Base-by-base conservation (phyloP, 116 monocot genomes). In the Cymodocea nodosa region DNA sequence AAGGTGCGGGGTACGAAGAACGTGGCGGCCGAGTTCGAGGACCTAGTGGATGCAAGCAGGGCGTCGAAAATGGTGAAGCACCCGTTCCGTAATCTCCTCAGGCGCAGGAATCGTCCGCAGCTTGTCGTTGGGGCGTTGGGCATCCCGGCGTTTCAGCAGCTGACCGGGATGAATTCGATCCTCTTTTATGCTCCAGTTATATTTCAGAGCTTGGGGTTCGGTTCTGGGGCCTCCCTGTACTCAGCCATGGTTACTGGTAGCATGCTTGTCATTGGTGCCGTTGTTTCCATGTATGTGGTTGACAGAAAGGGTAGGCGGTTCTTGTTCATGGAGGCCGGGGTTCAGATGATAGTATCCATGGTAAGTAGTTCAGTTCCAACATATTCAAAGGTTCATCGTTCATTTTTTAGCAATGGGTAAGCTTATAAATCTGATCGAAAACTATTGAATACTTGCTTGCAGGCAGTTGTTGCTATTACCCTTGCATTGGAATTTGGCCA, bases 161-260 rank as follows among this genome's bases (percentile, higher is more conserved):
- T 94, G 25, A 74, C 87, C 1, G 89, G 94, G 23, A 79, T 80
- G 94, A 94, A 94, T 68, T 94, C 94, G 0, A 84, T 94, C n/a
- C 77, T 89, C 14, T 94, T 89, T 71, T 94, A 94, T 40, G 69
- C 86, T 0, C 94, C 94, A 1, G 94, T 86, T 4, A 89, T 94
- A 71, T 94, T 94, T 68, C 94, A 89, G 82, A 89, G 89, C 73
- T 63, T 94, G 57, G 94, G 94, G 5, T 84, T 94, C 22, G 94
- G 89, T 0, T 81, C 84, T 0, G 76, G 78, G 4, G 87, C 94
- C 2, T 58, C 94, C 0, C 68, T 94, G 2, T 94, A 89, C 60
- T 87, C 94, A 0, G 81, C 89, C 0, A 84, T 89, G 51, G 87
- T 94, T 15, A 84, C 89, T 0, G 75, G 94, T 35, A 69, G 82